phyloP scores from a whole-genome alignment of 1,284 basidiomycete genomes.

The Heterobasidion annosum region DNA sequence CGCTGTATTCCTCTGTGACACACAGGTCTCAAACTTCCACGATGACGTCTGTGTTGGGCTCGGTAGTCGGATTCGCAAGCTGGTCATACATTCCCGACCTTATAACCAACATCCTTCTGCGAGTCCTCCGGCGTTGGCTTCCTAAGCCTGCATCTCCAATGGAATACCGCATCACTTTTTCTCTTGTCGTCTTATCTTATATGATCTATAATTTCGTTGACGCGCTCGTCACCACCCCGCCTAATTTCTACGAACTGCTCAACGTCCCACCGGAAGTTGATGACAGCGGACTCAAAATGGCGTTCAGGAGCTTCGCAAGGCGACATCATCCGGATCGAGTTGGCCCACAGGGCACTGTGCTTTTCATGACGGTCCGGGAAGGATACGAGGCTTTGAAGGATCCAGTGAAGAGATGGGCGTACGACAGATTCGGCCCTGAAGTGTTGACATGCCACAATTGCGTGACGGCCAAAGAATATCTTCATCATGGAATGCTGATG shows the following conservation, averaged over 20 bases:
- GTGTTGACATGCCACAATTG: constrained; percentile 62
- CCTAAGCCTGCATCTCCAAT: constrained; percentile 27
- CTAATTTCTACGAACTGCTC: constrained; percentile 73
- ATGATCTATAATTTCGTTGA: constrained; percentile 58
- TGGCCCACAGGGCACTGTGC: constrained; percentile 49
- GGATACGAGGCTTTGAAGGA: constrained; percentile 78
- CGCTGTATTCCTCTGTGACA: constrained; percentile 1
- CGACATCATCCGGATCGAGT: constrained; percentile 75
- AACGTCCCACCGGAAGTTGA: constrained; percentile 53
- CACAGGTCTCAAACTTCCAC: constrained; percentile 12
- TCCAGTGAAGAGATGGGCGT: constrained; percentile 76
- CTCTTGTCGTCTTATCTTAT: constrained; percentile 61
- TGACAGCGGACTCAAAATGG: constrained; percentile 56
- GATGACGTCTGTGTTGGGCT: constrained; percentile 13
- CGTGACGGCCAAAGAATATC: constrained; percentile 59
- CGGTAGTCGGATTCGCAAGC: constrained; percentile 25
- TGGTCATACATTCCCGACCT: constrained; percentile 40
- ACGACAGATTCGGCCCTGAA: constrained; percentile 80
- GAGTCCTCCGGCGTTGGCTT: constrained; percentile 26
- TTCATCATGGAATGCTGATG: constrained; percentile 58
- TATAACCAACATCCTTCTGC: constrained; percentile 27
- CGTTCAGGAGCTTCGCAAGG: constrained; percentile 70
- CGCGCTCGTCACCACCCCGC: constrained; percentile 42
- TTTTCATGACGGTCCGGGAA: constrained; percentile 68
- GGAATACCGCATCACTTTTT: constrained; percentile 56